These are phyloP conservation scores for Amaranthus palmeri DNA, from an alignment of 148 eudicot genomes.

Conservation along the genomic window DNA sequence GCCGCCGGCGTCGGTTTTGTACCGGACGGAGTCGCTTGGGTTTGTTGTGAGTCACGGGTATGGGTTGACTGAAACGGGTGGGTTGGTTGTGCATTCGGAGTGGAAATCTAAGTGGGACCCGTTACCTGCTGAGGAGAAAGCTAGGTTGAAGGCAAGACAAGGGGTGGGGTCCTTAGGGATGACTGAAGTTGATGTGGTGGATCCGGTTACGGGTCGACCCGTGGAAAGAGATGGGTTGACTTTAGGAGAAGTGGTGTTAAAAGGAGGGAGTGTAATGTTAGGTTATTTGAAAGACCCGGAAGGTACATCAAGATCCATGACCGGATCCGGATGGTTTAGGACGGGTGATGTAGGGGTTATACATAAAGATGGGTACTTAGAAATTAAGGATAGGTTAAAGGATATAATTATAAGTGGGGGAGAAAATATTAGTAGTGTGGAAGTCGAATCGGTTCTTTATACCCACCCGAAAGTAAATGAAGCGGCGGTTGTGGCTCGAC, in stretches of 20 bases:
- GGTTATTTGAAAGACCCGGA: conserved; percentile 56
- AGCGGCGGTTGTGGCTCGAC: conserved; percentile 39
- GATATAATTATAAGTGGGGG: conserved; percentile 55
- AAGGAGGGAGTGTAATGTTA: conserved; percentile 50
- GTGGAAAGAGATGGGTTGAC: conserved; percentile 48
- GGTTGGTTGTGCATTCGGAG: conserved; percentile 25
- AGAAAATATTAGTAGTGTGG: conserved; percentile 33
- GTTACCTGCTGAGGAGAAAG: conserved; percentile 28
- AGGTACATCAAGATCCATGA: conserved; percentile 37
- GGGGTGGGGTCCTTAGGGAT: conserved; percentile 45
- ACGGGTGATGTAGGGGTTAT: conserved; percentile 73
- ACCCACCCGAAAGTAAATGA: conserved; percentile 30
- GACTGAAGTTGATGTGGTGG: conserved; percentile 45
- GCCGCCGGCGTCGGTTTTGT: conserved; percentile 36
- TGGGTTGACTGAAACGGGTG: conserved; percentile 29
- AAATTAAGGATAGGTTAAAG: conserved; percentile 58
- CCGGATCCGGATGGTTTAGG: conserved; percentile 49
- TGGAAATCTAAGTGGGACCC: conserved; percentile 42
- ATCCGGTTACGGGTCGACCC: conserved; percentile 35
- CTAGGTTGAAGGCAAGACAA: conserved; percentile 46
- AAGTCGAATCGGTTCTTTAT: conserved; percentile 34
- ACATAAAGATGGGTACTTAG: conserved; percentile 59
- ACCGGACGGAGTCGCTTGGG: conserved; percentile 34
- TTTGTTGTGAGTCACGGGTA: conserved; percentile 39
- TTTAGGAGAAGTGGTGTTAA: conserved; percentile 51